These are phyloP conservation scores for Aureobasidium melanogenum DNA, from an alignment of 2,329 filamentous ascomycete species.

Conservation along the genomic window DNA sequence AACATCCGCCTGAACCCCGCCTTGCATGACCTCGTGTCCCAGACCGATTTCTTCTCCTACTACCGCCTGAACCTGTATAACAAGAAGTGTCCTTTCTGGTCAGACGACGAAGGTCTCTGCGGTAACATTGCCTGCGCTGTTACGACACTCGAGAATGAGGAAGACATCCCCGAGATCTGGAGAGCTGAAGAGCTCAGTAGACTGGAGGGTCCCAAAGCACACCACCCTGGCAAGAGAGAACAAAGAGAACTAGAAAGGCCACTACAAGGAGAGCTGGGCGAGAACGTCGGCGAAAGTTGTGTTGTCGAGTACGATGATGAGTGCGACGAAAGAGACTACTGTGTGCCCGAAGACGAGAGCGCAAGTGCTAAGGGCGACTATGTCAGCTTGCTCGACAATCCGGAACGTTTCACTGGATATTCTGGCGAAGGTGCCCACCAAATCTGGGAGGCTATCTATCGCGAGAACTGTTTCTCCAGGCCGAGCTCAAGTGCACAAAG, in stretches of 20 bases:
- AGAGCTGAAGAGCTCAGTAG: conserved; percentile 85
- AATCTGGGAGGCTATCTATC: conserved; percentile 94
- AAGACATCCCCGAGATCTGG: conserved; percentile 88
- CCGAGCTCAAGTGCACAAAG: conserved; percentile 22
- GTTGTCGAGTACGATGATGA: conserved; percentile 97
- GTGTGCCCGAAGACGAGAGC: conserved; percentile 88
- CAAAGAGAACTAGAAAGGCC: conserved; percentile 66
- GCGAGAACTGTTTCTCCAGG: conserved; percentile 84
- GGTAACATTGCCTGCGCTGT: conserved; percentile 96
- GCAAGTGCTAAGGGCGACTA: conserved; percentile 85
- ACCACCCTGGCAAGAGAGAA: conserved; percentile 69
- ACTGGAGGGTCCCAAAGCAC: conserved; percentile 81
- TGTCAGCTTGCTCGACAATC: conserved; percentile 86
- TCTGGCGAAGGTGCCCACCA: conserved; percentile 73
- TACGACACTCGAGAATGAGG: conserved; percentile 88
- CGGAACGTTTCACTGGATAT: conserved; percentile 93
- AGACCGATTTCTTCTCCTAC: conserved; percentile 96
- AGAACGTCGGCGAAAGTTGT: conserved; percentile 85
- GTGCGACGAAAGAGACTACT: conserved; percentile 94
- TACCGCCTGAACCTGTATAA: conserved; percentile 93
- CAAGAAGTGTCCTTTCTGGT: conserved; percentile 93
- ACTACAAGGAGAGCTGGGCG: conserved; percentile 72
- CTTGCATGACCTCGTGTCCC: conserved; percentile 69
- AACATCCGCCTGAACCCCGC: conserved; percentile 69
- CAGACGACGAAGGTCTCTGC: conserved; percentile 86